Evolutionary conservation across 2,329 filamentous ascomycete species (phyloP).

Genomic region (Setomelanomma holmii): DNA sequence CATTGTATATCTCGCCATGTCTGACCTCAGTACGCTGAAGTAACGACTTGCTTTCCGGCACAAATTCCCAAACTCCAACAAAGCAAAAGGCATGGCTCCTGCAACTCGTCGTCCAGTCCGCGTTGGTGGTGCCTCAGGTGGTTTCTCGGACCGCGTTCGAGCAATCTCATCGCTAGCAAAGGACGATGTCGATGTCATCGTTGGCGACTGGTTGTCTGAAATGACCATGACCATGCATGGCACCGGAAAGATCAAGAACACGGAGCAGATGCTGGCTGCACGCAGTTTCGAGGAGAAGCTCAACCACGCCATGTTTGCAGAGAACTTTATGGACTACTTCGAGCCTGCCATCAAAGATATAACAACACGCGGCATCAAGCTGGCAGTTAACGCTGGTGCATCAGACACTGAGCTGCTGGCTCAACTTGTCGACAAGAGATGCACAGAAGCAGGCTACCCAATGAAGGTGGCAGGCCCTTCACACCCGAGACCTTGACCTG

Average conservation of each 20-base stretch:
- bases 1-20: background rate
- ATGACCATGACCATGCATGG: slow-evolving; percentile 41
- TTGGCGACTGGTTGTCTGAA: slow-evolving; percentile 43
- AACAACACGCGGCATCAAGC: slow-evolving; percentile 35
- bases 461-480: slow-evolving; percentile 50
- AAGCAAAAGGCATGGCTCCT: slow-evolving; percentile 23
- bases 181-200: slow-evolving; percentile 42
- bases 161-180: slow-evolving; percentile 53
- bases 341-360: slow-evolving; percentile 47
- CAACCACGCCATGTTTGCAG: slow-evolving; percentile 36
- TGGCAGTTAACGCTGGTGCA: slow-evolving; percentile 43
- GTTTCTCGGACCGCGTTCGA: slow-evolving; percentile 54
- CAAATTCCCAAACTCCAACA: background rate
- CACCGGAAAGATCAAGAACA: slow-evolving; percentile 37
- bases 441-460: slow-evolving; percentile 29
- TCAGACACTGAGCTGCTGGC: slow-evolving; percentile 36
- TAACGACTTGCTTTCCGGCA: background rate
- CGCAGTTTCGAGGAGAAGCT: slow-evolving; percentile 50
- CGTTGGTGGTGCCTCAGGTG: slow-evolving; percentile 54
- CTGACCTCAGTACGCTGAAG: background rate
- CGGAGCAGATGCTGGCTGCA: slow-evolving; percentile 50
- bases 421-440: slow-evolving; percentile 34
- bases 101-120: slow-evolving; percentile 44
- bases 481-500: slow-evolving; percentile 58
- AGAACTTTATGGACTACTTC: slow-evolving; percentile 59